Evolutionary conservation across 179 eudicot species (phyloP).

Genomic region (Silene vulgaris): DNA sequence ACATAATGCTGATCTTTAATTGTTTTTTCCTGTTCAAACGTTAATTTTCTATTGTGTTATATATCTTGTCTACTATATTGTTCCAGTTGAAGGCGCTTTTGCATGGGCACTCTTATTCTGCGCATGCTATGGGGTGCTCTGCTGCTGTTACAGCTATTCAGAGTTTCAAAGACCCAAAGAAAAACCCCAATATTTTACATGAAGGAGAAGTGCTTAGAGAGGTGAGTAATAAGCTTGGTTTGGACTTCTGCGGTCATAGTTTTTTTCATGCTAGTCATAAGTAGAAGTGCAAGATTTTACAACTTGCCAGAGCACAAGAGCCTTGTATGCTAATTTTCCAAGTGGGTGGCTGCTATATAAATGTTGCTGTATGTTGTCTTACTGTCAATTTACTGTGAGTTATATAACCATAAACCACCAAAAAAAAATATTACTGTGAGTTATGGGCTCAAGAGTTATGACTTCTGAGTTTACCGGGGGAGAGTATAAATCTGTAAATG

Average conservation of each 20-base stretch:
- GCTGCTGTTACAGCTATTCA: slow-evolving; percentile 76
- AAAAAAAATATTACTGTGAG: no score
- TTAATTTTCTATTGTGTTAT: not conserved
- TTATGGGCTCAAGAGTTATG: no score
- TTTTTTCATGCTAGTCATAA: not conserved
- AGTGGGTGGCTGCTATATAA: not conserved
- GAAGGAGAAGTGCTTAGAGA: slow-evolving; percentile 58
- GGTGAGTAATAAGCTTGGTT: slow-evolving; percentile 37
- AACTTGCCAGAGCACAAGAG: not conserved
- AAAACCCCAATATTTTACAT: slow-evolving; percentile 54
- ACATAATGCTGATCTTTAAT: not conserved
- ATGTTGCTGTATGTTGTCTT: not conserved
- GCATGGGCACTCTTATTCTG: slow-evolving; percentile 94
- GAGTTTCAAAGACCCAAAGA: slow-evolving; percentile 73
- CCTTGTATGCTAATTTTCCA: not conserved
- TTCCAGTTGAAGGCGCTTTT: slow-evolving; percentile 77
- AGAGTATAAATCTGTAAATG: no score
- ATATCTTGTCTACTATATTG: slow-evolving; percentile 9
- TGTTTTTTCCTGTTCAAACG: not conserved
- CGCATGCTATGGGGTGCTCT: slow-evolving; percentile 91
- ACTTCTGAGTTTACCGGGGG: no score
- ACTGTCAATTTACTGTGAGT: not conserved
- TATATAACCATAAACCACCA: not conserved
- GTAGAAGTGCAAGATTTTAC: not conserved
- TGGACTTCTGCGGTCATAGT: not conserved